Base-by-base conservation (phyloP, 768 basidiomycete genomes). In the Psilocybe azurescens region DNA sequence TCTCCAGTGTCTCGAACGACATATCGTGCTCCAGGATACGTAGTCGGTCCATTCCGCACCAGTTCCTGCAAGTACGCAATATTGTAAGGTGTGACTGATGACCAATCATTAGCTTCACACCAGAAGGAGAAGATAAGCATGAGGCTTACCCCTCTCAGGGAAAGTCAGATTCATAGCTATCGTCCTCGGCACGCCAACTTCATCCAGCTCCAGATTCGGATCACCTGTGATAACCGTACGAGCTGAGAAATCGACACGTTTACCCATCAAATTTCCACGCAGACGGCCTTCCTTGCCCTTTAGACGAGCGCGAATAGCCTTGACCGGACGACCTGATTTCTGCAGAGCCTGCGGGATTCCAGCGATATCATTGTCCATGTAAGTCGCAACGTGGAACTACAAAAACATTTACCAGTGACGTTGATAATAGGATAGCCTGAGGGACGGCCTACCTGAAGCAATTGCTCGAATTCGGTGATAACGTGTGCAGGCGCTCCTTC, bases 321-420 rank as follows among this genome's bases (percentile, higher is more conserved):
- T 99, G 62, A 99, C 92, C 29, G 97, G 96, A 61, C 97, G 87
- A 32, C 97, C 97, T 46, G 94, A 96, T 76, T 99, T 99, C 71
- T 99, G 97, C 67, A 97, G 78, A 2, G 97, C 95, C 71, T 98
- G 97, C 1, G 97, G 97, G 38, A 98, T 94, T 49, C 97, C 97
- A 36, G 97, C 95, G 60, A 99, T 96, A 72, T 99, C 96, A 72
- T 99, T 99, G 73, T 99, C 97, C 97, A 99, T 99, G 73, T 99
- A 99, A 0, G 97, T 99, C 2, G 97, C 97, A 62, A 98, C 95
- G 72, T 99, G 97, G 74, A 96, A 99, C 94, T 97, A 18, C 67
- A 11, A 62, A 48, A 59, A 63, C 11, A 7, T 33, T 46, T 9
- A 8, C 59, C 13, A 61, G 50, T 28, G 53, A 56, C 41, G 56